Evolutionary conservation across 2,329 filamentous ascomycete genomes (phyloP).

Genomic region (Nigrospora sphaerica): DNA sequence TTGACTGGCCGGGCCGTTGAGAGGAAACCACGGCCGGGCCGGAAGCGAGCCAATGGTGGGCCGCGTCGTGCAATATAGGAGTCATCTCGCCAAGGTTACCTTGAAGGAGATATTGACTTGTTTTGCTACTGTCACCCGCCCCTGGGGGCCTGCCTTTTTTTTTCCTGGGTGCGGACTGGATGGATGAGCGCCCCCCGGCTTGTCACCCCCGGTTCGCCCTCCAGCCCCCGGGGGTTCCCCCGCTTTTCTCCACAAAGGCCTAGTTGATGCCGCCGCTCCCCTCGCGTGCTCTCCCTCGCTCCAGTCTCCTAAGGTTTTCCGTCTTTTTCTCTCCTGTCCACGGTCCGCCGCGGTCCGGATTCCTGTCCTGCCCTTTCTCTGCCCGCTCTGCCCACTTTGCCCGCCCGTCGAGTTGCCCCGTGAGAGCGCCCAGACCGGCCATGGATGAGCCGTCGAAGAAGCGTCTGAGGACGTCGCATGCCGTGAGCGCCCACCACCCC

Average conservation of each 20-base stretch:
- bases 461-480: slow-evolving; percentile 33
- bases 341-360: slow-evolving; percentile 7
- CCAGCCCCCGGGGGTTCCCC: neutral
- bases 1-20: too few relatives aligned
- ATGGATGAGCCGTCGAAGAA: slow-evolving; percentile 26
- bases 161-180: too few relatives aligned
- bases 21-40: neutral
- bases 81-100: too few relatives aligned
- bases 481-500: slow-evolving; percentile 20
- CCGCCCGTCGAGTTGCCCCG: too few relatives aligned
- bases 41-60: neutral
- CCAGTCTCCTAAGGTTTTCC: neutral
- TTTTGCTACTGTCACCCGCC: too few relatives aligned
- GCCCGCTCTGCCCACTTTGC: too few relatives aligned
- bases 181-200: too few relatives aligned
- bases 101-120: too few relatives aligned
- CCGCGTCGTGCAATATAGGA: too few relatives aligned
- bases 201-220: too few relatives aligned
- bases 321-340: neutral
- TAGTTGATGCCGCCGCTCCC: neutral
- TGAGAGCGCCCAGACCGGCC: neutral
- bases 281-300: neutral
- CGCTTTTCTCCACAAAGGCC: slow-evolving; percentile 1
- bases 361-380: neutral
- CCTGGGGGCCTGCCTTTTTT: too few relatives aligned